Conservation (phyloP, 495 filamentous ascomycete genomes). For the Daldinia childiae region DNA sequence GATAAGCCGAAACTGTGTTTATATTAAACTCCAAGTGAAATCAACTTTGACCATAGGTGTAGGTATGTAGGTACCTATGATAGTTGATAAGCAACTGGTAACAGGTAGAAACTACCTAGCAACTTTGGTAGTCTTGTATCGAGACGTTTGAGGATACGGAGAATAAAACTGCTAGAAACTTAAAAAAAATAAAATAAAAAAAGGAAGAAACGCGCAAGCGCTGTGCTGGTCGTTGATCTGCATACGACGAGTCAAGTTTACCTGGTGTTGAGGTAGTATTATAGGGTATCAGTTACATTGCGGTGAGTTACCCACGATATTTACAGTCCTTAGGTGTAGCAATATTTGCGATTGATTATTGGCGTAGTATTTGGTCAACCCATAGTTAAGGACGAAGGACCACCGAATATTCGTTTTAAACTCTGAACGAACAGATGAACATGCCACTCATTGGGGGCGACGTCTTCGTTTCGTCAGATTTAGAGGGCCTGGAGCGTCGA, state of each 20-base stretch:
- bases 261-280: slow-evolving; percentile 37
- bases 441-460: slow-evolving; percentile 3
- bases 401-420: neutral
- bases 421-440: slow-evolving; percentile 5
- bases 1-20: neutral
- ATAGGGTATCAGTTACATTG: slow-evolving; percentile 21
- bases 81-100: neutral
- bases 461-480: neutral
- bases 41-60: neutral
- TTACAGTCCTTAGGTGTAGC: slow-evolving; percentile 3
- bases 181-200: too few species aligned
- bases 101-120: too few species aligned
- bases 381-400: slow-evolving; percentile 17
- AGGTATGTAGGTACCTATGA: too few species aligned
- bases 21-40: slow-evolving; percentile 4
- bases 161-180: neutral
- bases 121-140: neutral
- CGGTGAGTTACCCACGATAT: slow-evolving; percentile 17
- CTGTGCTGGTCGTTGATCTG: slow-evolving; percentile 6
- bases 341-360: slow-evolving; percentile 4
- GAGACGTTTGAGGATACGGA: neutral
- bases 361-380: slow-evolving; percentile 28
- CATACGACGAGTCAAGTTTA: slow-evolving; percentile 20
- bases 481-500: slow-evolving; percentile 5
- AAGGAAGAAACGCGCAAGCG: slow-evolving; percentile 15